A percentile compares a stretch with the other conserved stretches of the same genome.
Evolutionary conservation across 169 alveolate genomes (phyloP).

Genomic region (Amoebophrya sp.): DNA sequence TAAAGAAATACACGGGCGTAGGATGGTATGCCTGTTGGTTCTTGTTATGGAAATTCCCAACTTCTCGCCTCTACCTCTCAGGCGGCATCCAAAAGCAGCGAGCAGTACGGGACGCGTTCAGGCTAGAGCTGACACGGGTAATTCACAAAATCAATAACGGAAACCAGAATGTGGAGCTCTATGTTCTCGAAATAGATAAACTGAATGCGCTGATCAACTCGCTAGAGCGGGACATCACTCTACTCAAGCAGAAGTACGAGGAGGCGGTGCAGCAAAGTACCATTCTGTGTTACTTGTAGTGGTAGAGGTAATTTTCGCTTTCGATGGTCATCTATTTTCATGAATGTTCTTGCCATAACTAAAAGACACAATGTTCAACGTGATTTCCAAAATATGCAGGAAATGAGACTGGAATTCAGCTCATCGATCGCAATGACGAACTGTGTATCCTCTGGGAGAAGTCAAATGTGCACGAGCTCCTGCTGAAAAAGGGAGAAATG

Average conservation of each 20-base stretch:
- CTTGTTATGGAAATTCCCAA: too few species aligned
- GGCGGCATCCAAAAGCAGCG: slow-evolving; percentile 21
- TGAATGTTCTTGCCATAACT: too few species aligned
- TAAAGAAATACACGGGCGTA: slow-evolving; percentile 65
- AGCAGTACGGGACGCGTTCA: neutral
- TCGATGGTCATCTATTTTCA: too few species aligned
- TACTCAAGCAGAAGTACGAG: slow-evolving; percentile 64
- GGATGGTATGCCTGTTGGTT: too few species aligned
- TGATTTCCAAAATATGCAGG: too few species aligned
- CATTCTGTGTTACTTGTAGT: too few species aligned
- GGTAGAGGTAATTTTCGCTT: too few species aligned
- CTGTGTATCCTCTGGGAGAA: slow-evolving; percentile 75
- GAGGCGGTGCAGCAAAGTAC: slow-evolving; percentile 66
- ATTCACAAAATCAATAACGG: neutral
- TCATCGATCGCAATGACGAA: slow-evolving; percentile 80
- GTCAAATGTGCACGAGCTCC: slow-evolving; percentile 65
- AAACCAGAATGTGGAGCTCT: slow-evolving; percentile 55
- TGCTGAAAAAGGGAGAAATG: slow-evolving; percentile 65
- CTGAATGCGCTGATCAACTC: slow-evolving; percentile 67
- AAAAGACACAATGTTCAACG: too few species aligned
- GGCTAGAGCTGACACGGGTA: neutral
- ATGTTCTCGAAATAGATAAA: slow-evolving; percentile 73
- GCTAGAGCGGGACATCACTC: slow-evolving; percentile 69
- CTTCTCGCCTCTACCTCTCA: too few species aligned
- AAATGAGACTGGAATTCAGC: slow-evolving; percentile 72